phyloP scores from a whole-genome alignment of 1,284 basidiomycete species.

The Caloboletus inedulis region DNA sequence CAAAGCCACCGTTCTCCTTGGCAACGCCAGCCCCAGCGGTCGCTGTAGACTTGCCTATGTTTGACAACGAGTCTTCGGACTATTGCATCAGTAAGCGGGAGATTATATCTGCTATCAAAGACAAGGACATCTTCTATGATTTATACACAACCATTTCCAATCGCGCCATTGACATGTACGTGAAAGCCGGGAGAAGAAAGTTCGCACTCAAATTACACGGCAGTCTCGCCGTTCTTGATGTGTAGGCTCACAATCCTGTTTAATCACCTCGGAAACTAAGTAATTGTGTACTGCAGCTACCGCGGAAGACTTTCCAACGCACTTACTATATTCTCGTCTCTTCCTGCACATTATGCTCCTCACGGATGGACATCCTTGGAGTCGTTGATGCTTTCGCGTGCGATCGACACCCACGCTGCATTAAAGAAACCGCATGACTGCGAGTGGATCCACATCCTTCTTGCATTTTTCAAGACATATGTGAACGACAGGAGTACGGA shows the following conservation, averaged over 20 bases:
- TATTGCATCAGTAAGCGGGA: slow-evolving; percentile 59
- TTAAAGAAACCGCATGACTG: slow-evolving; percentile 55
- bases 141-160: slow-evolving; percentile 74
- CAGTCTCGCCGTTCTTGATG: slow-evolving; percentile 80
- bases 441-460: slow-evolving; percentile 71
- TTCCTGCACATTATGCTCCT: slow-evolving; percentile 80
- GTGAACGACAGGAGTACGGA: slow-evolving; percentile 54
- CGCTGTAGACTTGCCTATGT: slow-evolving; percentile 13
- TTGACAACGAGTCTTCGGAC: slow-evolving; percentile 30
- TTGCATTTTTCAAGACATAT: slow-evolving; percentile 67
- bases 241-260: slow-evolving; percentile 49
- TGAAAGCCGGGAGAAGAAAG: slow-evolving; percentile 75
- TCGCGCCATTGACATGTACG: slow-evolving; percentile 80
- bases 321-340: slow-evolving; percentile 65
- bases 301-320: slow-evolving; percentile 62
- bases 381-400: slow-evolving; percentile 68
- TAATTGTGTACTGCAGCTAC: slow-evolving; percentile 44
- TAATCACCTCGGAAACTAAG: slow-evolving; percentile 13
- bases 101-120: slow-evolving; percentile 58
- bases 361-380: slow-evolving; percentile 77
- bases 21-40: slow-evolving; percentile 25
- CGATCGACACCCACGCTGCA: slow-evolving; percentile 59
- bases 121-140: slow-evolving; percentile 65
- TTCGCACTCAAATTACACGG: slow-evolving; percentile 83
- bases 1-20: slow-evolving; percentile 67